Percentiles rank a stretch among this genome's conserved stretches.
Evolutionary conservation across 2,329 filamentous ascomycete genomes (phyloP).

Genomic region (Rutstroemia sp.): DNA sequence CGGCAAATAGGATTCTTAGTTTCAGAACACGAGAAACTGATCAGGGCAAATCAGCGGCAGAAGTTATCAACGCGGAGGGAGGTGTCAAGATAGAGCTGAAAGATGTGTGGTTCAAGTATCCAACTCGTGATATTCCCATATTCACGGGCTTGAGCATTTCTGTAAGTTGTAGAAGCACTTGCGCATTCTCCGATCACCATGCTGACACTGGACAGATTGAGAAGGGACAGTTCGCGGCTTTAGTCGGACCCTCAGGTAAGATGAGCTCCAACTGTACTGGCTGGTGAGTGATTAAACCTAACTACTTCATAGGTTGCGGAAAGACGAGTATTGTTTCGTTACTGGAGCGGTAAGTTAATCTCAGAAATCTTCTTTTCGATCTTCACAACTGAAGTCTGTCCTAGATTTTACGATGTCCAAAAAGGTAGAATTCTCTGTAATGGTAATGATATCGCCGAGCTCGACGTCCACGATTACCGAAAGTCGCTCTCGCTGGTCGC

Average conservation of each 20-base stretch:
- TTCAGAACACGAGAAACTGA: constrained; percentile 19
- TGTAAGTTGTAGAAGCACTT: constrained; percentile 8
- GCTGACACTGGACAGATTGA: constrained; percentile 29
- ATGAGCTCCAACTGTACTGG: no score
- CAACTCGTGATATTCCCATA: constrained; percentile 47
- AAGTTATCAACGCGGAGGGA: constrained; percentile 26
- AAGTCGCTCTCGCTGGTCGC: constrained; percentile 61
- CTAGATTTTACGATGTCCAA: constrained; percentile 60
- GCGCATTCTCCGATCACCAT: neutral
- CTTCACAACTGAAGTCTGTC: no score
- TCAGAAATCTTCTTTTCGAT: neutral
- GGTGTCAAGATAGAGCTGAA: constrained; percentile 50
- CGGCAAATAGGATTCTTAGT: constrained; percentile 51
- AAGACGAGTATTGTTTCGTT: constrained; percentile 54
- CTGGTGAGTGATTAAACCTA: no score
- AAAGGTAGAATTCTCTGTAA: constrained; percentile 59
- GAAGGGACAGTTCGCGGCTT: constrained; percentile 32
- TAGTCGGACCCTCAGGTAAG: constrained; percentile 53
- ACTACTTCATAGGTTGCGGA: constrained; percentile 31
- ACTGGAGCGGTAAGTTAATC: constrained; percentile 40
- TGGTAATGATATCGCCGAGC: constrained; percentile 46
- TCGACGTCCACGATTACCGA: constrained; percentile 58
- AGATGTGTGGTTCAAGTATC: constrained; percentile 53
- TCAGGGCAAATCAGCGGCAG: constrained; percentile 3
- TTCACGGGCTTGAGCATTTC: constrained; percentile 55